Evolutionary conservation across 331 rosid species (phyloP), one percentile per base, ranked within the genome.

Genomic region (Telfairia occidentalis): DNA sequence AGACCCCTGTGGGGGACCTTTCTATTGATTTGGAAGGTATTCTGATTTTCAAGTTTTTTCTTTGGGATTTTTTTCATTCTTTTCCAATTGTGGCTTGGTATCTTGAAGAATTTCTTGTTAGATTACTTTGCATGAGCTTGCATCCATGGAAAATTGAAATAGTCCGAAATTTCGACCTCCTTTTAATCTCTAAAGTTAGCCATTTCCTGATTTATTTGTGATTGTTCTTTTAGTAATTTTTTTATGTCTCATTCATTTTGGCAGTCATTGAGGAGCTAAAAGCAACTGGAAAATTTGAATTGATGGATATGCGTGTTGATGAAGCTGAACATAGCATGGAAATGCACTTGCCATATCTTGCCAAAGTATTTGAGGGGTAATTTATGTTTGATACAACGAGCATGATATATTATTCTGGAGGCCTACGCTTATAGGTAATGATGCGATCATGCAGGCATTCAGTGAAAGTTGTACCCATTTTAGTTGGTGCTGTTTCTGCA

Each of bases 251-350:
- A 18, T 40, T 61, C 63, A 63, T 76, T 81, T 61, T 78, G 40
- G 73, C 87, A 95, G 99, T 92, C 53, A 89, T 73, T 23, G 90
- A 90, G 87, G 87, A 90, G 81, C 94, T 95, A 77, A 95, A 89
- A 83, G 97, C 99, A 8, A 87, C 92, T 0, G 97, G 94, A 50
- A 85, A 87, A 64, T 92, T 95, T 79, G 99, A 89, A 59, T 69
- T 57, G 78, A 95, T 95, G 99, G 86, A 85, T 83, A 89, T 92
- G 73, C 86, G 63, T 10, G 75, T 87, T 60, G 99, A 95, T 79
- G 99, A 95, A 85, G 97, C 96, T 78, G 99, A 92, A 83, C 99
- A 95, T 78, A 95, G 97, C 91, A 92, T 92, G 99, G 99, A 95
- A 86, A 95, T 95, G 97, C 99, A 95, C 79, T 82, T 95, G 82